Base-by-base conservation (phyloP, 2,329 filamentous ascomycete genomes). In the Hypoxylon sp. region DNA sequence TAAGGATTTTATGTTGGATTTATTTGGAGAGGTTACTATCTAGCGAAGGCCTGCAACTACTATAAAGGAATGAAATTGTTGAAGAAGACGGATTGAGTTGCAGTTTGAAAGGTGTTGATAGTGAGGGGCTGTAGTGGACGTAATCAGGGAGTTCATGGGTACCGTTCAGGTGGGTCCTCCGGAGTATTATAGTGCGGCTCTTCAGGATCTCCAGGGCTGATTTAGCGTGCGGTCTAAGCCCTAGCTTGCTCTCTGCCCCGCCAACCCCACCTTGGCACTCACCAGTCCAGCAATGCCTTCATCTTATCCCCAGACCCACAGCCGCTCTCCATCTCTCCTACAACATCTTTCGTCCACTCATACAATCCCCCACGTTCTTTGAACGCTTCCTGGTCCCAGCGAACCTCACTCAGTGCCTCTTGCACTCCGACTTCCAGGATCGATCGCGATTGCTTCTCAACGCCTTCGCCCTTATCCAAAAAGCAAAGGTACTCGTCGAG, bases 401-500 rank as follows among this genome's bases (percentile, higher is more conserved):
- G 72, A 2, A 86, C 79, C 56, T 84, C 74, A 24, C 75, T 73
- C 71, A 87, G 69, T 0, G 84, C 85, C 66, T 76, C 74, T 61
- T 79, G 64, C 5, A 87, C 84, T 1, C 84, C 84, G 15, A 86
- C 80, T 1, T 85, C 79, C 52, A 87, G 73, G 53, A 85, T 82
- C 1, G 74, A 79, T 13, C 68, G 68, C 13, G 73, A 75, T 57
- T 77, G 74, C 42, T 72, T 76, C 70, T 75, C 73, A 11, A 67
- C 68, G 24, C 79, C 78, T 2, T 72, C 74, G 2, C 79, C 80
- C 62, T 82, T 82, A 67, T 86, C 83, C 24, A 87, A 72, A 71
- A 87, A 87, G 46, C 84, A 77, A 73, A 86, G 74, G 62, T 81
- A 83, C 76, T 87, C 85, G 65, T 87, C 85, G 24, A 87, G 65